These are phyloP conservation scores for Neofusicoccum kwambonambiense DNA, from an alignment of 2,329 filamentous ascomycete genomes.

Conservation along the genomic window DNA sequence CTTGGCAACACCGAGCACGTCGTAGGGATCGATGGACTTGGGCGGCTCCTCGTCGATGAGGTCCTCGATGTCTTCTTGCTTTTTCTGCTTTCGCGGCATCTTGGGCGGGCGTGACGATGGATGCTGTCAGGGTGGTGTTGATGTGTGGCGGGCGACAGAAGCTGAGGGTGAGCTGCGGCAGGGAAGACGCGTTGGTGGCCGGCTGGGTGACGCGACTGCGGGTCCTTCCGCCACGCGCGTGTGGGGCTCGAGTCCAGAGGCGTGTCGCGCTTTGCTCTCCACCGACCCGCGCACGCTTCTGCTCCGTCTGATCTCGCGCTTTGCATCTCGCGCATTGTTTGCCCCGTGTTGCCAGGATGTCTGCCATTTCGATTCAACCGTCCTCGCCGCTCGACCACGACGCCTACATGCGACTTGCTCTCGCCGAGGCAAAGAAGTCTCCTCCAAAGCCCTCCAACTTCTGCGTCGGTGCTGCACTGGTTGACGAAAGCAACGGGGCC, in stretches of 20 bases:
- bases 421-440: slow-evolving; percentile 74
- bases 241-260: slow-evolving; percentile 21
- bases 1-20: slow-evolving; percentile 69
- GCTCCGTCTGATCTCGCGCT: slow-evolving; percentile 9
- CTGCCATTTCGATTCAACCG: neutral
- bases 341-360: neutral
- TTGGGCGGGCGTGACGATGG: slow-evolving; percentile 9
- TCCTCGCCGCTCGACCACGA: slow-evolving; percentile 30
- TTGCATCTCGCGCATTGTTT: neutral
- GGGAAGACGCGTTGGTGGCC: slow-evolving; percentile 28
- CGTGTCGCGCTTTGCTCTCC: slow-evolving; percentile 13
- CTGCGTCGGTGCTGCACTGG: slow-evolving; percentile 87
- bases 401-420: slow-evolving; percentile 66
- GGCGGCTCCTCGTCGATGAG: slow-evolving; percentile 59
- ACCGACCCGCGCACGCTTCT: neutral
- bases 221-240: slow-evolving; percentile 23
- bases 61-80: slow-evolving; percentile 44
- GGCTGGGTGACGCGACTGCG: slow-evolving; percentile 22
- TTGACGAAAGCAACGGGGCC: slow-evolving; percentile 56
- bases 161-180: slow-evolving; percentile 5
- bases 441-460: slow-evolving; percentile 89
- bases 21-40: slow-evolving; percentile 73
- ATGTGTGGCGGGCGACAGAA: neutral
- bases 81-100: slow-evolving; percentile 14
- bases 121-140: neutral